Evolutionary conservation across 2,329 filamentous ascomycete genomes (phyloP), one percentile per base, ranked within the genome.

Genomic region (Cadophora sp.): DNA sequence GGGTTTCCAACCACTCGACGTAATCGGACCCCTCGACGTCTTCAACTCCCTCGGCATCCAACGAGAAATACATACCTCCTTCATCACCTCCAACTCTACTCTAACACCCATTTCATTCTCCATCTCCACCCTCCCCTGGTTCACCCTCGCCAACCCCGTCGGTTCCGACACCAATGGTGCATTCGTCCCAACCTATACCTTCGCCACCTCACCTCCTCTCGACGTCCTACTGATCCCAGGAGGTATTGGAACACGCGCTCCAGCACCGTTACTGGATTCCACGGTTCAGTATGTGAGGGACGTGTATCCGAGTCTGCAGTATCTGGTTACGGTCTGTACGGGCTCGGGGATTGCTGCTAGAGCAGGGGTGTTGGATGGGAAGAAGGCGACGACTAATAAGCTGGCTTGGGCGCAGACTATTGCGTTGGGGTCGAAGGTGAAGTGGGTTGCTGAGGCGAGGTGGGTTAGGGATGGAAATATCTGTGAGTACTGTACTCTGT

Each of bases 331-430:
- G 0, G 83, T 92, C 1, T 92, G 90, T 76, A 92, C 88, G 1
- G 90, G 90, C 0, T 81, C 86, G 4, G 83, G 83, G 2, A 76
- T 91, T 4, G 81, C 86, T 0, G 89, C 89, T 0, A 78, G 80
- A 51, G 80, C 88, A 0, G 89, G 89, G 0, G 76, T 91, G 1
- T 75, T 93, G 36, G 83, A 91, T 67, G 85, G 87, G 0, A 81
- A 79, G 68, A 79, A 81, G 18, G 90, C 88, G 4, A 92, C 90
- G 3, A 89, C 87, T 18, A 92, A 92, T 75, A 92, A 92, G 77
- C 77, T 77, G 7, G 81, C 82, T 0, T 91, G 85, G 81, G 76
- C 78, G 8, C 77, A 77, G 69, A 83, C 86, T 9, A 83, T 79
- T 1, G 74, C 79, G 1, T 77, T 82, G 62, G 82, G 85, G 0